These are phyloP conservation scores for Aquilaria malaccensis DNA, from an alignment of 345 rosid species.

Conservation along the genomic window DNA sequence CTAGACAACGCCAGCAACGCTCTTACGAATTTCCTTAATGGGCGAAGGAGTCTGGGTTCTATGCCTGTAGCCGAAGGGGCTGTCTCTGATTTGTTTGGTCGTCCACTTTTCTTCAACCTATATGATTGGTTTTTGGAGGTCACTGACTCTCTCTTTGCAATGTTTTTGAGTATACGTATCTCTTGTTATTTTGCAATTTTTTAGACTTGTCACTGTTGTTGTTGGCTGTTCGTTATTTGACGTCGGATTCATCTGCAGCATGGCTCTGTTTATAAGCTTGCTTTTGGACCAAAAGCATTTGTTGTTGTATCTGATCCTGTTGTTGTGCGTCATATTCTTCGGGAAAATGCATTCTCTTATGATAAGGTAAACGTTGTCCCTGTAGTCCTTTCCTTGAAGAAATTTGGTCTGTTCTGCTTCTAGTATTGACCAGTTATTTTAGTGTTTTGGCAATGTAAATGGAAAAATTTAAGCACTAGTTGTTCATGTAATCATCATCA, in stretches of 20 bases:
- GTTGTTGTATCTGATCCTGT: constrained; percentile 95
- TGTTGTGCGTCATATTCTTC: constrained; percentile 72
- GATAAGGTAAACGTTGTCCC: constrained; percentile 55
- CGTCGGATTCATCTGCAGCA: constrained; percentile 41
- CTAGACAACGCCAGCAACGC: constrained; percentile 86
- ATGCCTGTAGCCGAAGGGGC: constrained; percentile 94
- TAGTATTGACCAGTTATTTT: background rate
- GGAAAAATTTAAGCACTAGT: too few species aligned
- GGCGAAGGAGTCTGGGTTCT: constrained; percentile 73
- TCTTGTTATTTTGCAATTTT: background rate
- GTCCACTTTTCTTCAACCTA: constrained; percentile 77
- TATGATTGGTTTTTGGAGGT: constrained; percentile 96
- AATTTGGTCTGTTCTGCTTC: background rate
- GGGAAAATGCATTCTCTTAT: constrained; percentile 84
- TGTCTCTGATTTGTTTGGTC: constrained; percentile 80
- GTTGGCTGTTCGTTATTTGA: background rate
- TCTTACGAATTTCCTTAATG: constrained; percentile 73
- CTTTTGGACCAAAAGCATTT: constrained; percentile 97
- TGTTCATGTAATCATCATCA: too few species aligned
- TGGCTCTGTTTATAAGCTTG: constrained; percentile 91
- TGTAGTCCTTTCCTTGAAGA: background rate
- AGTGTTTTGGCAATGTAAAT: too few species aligned
- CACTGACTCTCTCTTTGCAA: constrained; percentile 4
- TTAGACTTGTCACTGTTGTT: constrained; percentile 5
- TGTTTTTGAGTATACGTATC: background rate